Evolutionary conservation across 495 filamentous ascomycete species (phyloP).

Genomic region (Arthonia radiata): DNA sequence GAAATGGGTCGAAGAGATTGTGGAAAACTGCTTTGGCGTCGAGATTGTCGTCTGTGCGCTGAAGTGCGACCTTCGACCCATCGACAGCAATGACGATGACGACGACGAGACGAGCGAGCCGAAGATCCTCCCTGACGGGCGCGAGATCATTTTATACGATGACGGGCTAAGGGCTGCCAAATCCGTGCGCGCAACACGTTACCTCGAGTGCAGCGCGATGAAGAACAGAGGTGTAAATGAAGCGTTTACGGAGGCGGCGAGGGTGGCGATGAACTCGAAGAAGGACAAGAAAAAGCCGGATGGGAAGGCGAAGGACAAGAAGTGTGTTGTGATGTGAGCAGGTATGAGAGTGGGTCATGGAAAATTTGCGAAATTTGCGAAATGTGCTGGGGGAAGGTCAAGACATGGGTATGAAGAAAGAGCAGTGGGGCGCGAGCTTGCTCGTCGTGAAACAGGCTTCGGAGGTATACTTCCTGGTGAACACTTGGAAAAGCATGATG

Average conservation of each 20-base stretch:
- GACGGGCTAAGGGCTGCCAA: constrained; percentile 82
- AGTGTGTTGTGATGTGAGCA: no score
- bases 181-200: constrained; percentile 1
- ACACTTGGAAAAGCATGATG: no score
- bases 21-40: constrained; percentile 86
- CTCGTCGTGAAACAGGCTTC: no score
- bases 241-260: constrained; percentile 91
- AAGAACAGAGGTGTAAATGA: constrained; percentile 93
- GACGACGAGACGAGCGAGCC: constrained; percentile 21
- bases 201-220: constrained; percentile 90
- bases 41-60: constrained; percentile 88
- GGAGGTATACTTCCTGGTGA: no score
- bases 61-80: constrained; percentile 84
- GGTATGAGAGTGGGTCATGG: no score
- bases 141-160: constrained; percentile 75
- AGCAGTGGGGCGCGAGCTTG: no score
- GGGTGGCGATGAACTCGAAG: constrained; percentile 85
- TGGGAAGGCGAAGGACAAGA: no score
- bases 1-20: constrained; percentile 95
- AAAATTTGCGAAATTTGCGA: no score
- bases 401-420: no score
- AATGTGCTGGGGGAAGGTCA: no score
- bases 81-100: constrained; percentile 30
- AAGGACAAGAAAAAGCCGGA: no score
- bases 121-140: no score